Evolutionary conservation across 306 rosid species (phyloP).

Genomic region (Inga laurina): DNA sequence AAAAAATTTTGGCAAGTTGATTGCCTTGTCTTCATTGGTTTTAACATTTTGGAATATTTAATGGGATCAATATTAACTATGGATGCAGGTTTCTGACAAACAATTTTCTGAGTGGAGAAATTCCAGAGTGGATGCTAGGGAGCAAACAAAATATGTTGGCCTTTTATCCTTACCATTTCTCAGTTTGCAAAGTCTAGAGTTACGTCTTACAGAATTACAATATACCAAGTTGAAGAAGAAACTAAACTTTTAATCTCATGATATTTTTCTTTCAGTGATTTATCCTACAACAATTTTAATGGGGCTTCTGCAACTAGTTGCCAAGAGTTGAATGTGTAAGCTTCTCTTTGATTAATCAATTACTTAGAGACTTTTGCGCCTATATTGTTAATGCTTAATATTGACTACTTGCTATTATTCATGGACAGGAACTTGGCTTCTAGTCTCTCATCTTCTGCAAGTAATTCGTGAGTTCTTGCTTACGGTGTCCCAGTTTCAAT

Average conservation of each 20-base stretch:
- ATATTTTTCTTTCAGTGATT: slow-evolving; percentile 60
- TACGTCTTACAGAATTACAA: not conserved
- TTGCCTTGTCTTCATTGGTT: not conserved
- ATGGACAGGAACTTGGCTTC: slow-evolving; percentile 68
- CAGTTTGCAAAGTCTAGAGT: slow-evolving; percentile 12
- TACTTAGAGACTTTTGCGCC: not conserved
- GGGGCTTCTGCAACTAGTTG: slow-evolving; percentile 30
- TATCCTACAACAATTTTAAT: slow-evolving; percentile 81
- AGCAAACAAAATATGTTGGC: slow-evolving; percentile 46
- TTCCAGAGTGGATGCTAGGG: slow-evolving; percentile 53
- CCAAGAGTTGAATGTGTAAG: slow-evolving; percentile 55
- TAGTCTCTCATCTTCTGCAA: slow-evolving; percentile 48
- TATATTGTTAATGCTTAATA: not conserved
- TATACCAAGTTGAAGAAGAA: not conserved
- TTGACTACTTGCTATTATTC: slow-evolving; percentile 8
- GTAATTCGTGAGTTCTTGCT: slow-evolving; percentile 48
- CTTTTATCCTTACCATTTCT: not conserved
- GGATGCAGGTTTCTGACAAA: slow-evolving; percentile 71
- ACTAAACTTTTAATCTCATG: slow-evolving; percentile 8
- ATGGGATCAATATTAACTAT: not conserved
- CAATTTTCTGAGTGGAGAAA: slow-evolving; percentile 65
- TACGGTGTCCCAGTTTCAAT: not conserved
- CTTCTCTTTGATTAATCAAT: slow-evolving; percentile 12
- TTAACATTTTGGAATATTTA: not conserved
- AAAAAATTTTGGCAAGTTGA: slow-evolving; percentile 9